Conservation (phyloP, 805 yeast genomes). For the Candida berthetii region DNA sequence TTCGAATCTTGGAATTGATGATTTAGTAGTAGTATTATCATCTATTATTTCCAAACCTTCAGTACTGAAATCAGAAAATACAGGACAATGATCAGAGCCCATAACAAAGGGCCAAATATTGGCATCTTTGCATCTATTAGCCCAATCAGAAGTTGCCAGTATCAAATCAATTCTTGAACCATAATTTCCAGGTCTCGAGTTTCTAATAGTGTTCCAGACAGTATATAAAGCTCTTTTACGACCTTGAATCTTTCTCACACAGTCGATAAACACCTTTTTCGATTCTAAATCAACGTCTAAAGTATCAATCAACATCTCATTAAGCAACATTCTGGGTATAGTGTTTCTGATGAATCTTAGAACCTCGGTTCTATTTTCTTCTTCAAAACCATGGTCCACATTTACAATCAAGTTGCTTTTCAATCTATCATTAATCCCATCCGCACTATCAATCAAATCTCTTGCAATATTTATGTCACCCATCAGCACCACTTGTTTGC, state of each 20-base stretch:
- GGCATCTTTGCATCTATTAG: slow-evolving; percentile 27
- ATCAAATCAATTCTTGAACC: slow-evolving; percentile 89
- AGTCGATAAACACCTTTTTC: slow-evolving; percentile 46
- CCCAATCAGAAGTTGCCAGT: slow-evolving; percentile 37
- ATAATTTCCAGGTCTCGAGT: slow-evolving; percentile 72
- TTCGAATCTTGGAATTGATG: slow-evolving; percentile 37
- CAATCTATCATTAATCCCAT: slow-evolving; percentile 41
- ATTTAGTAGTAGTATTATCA: neutral
- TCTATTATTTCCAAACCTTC: slow-evolving; percentile 1
- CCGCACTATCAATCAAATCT: slow-evolving; percentile 81
- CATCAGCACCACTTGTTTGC: slow-evolving; percentile 70
- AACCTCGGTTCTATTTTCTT: slow-evolving; percentile 23
- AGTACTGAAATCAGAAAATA: slow-evolving; percentile 57
- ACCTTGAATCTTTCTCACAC: slow-evolving; percentile 51
- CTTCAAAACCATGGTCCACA: slow-evolving; percentile 25
- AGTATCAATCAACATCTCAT: slow-evolving; percentile 34
- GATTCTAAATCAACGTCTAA: slow-evolving; percentile 18
- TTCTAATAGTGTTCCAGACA: slow-evolving; percentile 83
- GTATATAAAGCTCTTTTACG: slow-evolving; percentile 67
- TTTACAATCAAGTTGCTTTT: slow-evolving; percentile 28
- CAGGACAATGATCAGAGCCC: slow-evolving; percentile 97
- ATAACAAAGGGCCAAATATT: slow-evolving; percentile 59
- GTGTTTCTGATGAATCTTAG: slow-evolving; percentile 31
- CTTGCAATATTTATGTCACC: slow-evolving; percentile 87
- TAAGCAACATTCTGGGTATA: slow-evolving; percentile 38